phyloP scores from a whole-genome alignment of 2,329 filamentous ascomycete species.

The Fusarium sp. region DNA sequence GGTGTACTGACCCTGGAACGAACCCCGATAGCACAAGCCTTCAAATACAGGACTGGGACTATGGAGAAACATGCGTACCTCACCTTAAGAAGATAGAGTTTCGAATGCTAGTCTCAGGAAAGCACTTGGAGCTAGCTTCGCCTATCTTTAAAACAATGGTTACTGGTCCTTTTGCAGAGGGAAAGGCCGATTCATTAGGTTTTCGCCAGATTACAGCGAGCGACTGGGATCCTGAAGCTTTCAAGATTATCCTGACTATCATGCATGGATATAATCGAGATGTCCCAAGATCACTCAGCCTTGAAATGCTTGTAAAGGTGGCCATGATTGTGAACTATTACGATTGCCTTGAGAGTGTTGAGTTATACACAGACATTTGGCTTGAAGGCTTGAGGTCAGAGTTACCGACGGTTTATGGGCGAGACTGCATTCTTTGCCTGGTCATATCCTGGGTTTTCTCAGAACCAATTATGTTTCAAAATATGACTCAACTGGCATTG shows the following conservation, averaged over 20 bases:
- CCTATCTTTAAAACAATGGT: slow-evolving; percentile 13
- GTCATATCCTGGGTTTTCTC: slow-evolving; percentile 36
- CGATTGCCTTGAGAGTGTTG: slow-evolving; percentile 36
- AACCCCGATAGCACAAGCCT: accelerated
- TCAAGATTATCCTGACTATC: slow-evolving; percentile 40
- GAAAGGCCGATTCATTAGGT: accelerated
- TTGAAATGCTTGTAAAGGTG: slow-evolving; percentile 42
- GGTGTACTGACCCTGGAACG: accelerated
- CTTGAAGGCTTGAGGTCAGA: not conserved
- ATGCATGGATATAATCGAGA: slow-evolving; percentile 40
- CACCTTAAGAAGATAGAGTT: not conserved
- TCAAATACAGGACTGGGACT: accelerated
- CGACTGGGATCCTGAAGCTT: slow-evolving; percentile 43
- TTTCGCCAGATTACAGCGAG: not conserved
- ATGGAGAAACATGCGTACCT: not conserved
- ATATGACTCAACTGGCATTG: slow-evolving; percentile 16
- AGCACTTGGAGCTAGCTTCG: slow-evolving; percentile 8
- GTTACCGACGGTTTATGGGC: not conserved
- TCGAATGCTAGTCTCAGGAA: slow-evolving; percentile 4
- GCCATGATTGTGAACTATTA: slow-evolving; percentile 45
- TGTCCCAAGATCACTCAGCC: slow-evolving; percentile 25
- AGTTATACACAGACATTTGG: slow-evolving; percentile 21
- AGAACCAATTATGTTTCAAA: not conserved
- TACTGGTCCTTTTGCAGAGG: not conserved
- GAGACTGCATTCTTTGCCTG: slow-evolving; percentile 13